phyloP scores from a whole-genome alignment of 176 grass and related monocot genomes.

The Pharus latifolius region DNA sequence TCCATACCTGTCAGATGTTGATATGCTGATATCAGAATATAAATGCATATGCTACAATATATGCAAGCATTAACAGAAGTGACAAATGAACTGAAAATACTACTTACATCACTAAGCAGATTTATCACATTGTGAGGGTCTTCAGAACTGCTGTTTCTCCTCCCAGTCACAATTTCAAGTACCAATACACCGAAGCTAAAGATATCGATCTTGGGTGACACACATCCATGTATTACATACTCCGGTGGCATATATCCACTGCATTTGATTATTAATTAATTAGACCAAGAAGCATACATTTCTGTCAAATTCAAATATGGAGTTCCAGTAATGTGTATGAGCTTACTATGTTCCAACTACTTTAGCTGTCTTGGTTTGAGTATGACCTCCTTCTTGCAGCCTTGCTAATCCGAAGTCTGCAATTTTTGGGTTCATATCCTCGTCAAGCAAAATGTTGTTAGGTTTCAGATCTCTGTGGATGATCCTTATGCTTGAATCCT shows the following conservation, averaged over 20 bases:
- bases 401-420: slow-evolving; percentile 42
- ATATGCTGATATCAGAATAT: no score
- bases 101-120: slow-evolving; percentile 16
- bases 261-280: not conserved
- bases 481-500: slow-evolving; percentile 35
- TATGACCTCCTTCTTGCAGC: slow-evolving; percentile 24
- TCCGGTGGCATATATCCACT: slow-evolving; percentile 43
- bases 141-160: slow-evolving; percentile 1
- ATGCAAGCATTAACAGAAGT: not conserved
- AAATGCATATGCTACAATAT: no score
- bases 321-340: not conserved
- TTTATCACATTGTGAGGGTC: not conserved
- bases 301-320: not conserved
- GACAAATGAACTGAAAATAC: not conserved
- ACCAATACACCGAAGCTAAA: slow-evolving; percentile 39
- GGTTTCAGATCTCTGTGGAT: slow-evolving; percentile 39
- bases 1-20: slow-evolving; percentile 19
- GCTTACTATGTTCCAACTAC: slow-evolving; percentile 41
- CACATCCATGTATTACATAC: slow-evolving; percentile 4
- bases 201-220: slow-evolving; percentile 33
- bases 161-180: slow-evolving; percentile 28
- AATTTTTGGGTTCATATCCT: slow-evolving; percentile 45
- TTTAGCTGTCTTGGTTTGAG: slow-evolving; percentile 22
- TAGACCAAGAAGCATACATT: not conserved
- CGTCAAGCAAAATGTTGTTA: slow-evolving; percentile 41